Evolutionary conservation across 768 basidiomycete species (phyloP).

Genomic region (Saitozyma sp.): DNA sequence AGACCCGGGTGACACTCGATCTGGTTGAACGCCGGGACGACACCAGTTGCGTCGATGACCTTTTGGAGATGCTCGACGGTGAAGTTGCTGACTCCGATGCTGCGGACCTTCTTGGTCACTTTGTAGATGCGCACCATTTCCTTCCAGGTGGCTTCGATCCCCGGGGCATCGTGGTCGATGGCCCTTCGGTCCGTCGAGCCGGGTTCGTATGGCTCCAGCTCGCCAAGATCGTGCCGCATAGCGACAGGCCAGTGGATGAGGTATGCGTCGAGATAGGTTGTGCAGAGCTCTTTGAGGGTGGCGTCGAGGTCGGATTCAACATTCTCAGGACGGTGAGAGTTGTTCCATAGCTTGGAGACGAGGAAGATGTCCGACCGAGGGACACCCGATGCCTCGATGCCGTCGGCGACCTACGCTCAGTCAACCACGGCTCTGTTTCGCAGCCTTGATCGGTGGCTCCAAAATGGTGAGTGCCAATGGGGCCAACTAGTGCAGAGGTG

Average conservation of each 20-base stretch:
- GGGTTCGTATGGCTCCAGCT: conserved; percentile 17
- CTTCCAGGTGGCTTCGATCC: conserved; percentile 34
- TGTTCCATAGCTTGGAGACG: conserved; percentile 29
- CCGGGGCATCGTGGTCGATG: conserved; percentile 22
- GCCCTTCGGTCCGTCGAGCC: conserved; percentile 3
- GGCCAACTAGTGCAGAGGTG: no score
- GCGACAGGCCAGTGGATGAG: no score
- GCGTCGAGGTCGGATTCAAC: conserved; percentile 75
- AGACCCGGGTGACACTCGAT: conserved; percentile 70
- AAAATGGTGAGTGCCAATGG: no score
- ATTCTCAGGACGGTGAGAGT: conserved; percentile 35
- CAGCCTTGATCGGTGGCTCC: no score
- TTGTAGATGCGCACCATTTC: conserved; percentile 71
- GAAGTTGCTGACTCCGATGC: conserved; percentile 54
- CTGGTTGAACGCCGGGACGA: conserved; percentile 67
- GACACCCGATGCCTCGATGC: conserved; percentile 38
- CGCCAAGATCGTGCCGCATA: not conserved
- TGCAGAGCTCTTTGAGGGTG: conserved; percentile 69
- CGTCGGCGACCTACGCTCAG: not conserved
- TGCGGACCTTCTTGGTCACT: conserved; percentile 67
- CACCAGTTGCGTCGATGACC: conserved; percentile 68
- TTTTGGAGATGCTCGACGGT: conserved; percentile 54
- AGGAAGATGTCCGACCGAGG: conserved; percentile 33
- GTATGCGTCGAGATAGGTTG: conserved; percentile 81
- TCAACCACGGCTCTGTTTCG: no score